Evolutionary conservation across 1,284 basidiomycete species (phyloP).

Genomic region (Austroboletus niveus): DNA sequence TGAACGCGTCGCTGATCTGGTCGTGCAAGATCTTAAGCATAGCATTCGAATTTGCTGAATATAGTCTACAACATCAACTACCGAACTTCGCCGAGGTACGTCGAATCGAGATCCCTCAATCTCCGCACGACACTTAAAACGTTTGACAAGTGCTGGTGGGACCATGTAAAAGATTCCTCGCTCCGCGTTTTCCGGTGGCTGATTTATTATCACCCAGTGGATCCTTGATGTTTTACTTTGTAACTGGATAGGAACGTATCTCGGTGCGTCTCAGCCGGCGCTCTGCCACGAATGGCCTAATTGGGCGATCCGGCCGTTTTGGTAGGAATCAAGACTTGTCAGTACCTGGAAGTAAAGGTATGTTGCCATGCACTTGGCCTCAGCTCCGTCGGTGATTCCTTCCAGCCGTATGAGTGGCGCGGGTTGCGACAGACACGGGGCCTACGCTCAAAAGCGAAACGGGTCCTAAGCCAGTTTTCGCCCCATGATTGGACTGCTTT

Average conservation of each 20-base stretch:
- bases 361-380: constrained; percentile 3
- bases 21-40: constrained; percentile 70
- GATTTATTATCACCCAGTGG: constrained; percentile 52
- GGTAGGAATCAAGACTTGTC: constrained; percentile 79
- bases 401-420: constrained; percentile 78
- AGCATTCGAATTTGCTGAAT: constrained; percentile 83
- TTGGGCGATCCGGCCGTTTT: constrained; percentile 8
- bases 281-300: constrained; percentile 3
- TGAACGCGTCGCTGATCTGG: constrained; percentile 4
- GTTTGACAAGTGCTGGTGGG: constrained; percentile 75
- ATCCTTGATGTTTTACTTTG: constrained; percentile 80
- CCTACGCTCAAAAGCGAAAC: constrained; percentile 70
- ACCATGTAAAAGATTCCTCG: constrained; percentile 56
- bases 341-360: constrained; percentile 84
- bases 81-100: constrained; percentile 80
- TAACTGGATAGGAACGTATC: constrained; percentile 82
- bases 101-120: constrained; percentile 19
- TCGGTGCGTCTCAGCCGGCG: constrained; percentile 45
- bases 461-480: constrained; percentile 78
- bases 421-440: constrained; percentile 76
- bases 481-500: constrained; percentile 85
- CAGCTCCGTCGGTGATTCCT: not conserved
- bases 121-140: constrained; percentile 14
- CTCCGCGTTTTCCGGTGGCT: constrained; percentile 3
- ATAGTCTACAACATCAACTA: constrained; percentile 79